Evolutionary conservation across 2,329 filamentous ascomycete species (phyloP).

Genomic region (Microcyclosporella mali): DNA sequence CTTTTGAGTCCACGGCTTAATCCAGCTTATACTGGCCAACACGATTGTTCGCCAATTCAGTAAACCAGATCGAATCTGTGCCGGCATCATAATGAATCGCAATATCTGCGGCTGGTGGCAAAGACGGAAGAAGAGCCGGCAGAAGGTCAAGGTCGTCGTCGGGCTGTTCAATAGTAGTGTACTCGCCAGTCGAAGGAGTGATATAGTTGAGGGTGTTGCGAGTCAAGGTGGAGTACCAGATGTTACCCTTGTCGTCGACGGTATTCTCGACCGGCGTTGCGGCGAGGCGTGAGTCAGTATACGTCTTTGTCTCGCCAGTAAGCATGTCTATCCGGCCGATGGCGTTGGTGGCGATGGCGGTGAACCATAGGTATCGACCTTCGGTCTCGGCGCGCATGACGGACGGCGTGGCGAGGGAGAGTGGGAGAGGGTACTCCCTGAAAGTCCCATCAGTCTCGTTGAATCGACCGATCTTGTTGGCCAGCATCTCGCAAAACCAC

Average conservation of each 20-base stretch:
- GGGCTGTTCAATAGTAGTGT: conserved; percentile 16
- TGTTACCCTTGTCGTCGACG: conserved; percentile 16
- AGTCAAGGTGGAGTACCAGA: conserved; percentile 18
- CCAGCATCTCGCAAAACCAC: conserved; percentile 21
- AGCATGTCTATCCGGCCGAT: conserved; percentile 19
- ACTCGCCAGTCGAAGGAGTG: conserved; percentile 14
- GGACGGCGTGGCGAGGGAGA: conserved; percentile 12
- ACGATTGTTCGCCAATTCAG: conserved; percentile 15
- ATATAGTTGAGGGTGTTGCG: conserved; percentile 19
- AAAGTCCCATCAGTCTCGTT: conserved; percentile 12
- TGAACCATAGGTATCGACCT: conserved; percentile 20
- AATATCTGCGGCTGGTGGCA: conserved; percentile 17
- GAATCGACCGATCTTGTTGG: conserved; percentile 21
- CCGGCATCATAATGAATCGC: conserved; percentile 15
- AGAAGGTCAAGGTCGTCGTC: conserved; percentile 8
- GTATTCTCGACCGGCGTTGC: conserved; percentile 17
- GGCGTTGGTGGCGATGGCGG: conserved; percentile 17
- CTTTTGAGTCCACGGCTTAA: too few relatives aligned
- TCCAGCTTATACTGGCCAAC: conserved; percentile 11
- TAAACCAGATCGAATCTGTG: conserved; percentile 18
- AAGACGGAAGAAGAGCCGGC: conserved; percentile 10
- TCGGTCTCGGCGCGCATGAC: conserved; percentile 23
- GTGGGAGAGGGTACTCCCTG: conserved; percentile 17
- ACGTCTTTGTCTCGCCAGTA: conserved; percentile 14
- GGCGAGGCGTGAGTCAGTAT: conserved; percentile 12